Evolutionary conservation across 179 eudicot species (phyloP), one percentile per base, ranked within the genome.

Genomic region (Heliamphora pulchella): DNA sequence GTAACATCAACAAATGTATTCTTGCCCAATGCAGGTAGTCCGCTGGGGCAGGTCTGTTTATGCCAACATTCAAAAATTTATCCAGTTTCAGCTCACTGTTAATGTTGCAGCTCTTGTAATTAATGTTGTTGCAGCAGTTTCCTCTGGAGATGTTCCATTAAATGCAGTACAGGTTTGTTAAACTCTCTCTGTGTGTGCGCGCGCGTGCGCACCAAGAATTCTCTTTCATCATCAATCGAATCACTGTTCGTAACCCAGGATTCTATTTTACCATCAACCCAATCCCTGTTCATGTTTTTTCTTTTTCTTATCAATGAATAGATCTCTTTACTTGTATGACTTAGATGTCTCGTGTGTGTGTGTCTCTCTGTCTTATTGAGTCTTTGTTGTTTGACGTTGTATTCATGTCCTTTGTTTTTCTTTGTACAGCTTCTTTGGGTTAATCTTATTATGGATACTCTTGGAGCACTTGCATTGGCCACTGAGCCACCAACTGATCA

Each of bases 1-100:
- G 44, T 1, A 39, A 14, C 14, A 39, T 53, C 22, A 17, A 64
- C 46, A 39, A 50, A 20, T 10, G 2, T 50, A 43, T 17, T 72
- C 70, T 75, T 31, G 63, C 61, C 18, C 8, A 79, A 76, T 82
- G 67, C 87, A 94, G 98, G 98, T 94, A 71, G 98, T 94, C 80
- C 87, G 94, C 44, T 92, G 97, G 98, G 98, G 98, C 53, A 86
- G 98, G 85, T 94, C 98, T 71, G 97, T 94, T 14, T 94, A 90
- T 88, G 94, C 95, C 31, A 94, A 94, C 79, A 92, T 92, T 69
- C 97, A 94, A 87, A 94, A 94, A 80, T 94, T 94, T 71, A 92
- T 94, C 74, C 98, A 94, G 84, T 94, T 94, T 78, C 97, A 92
- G 88, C 94, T 94, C 59, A 94, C 98, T 5, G 96, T 94, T 5